These are phyloP conservation scores for Sungouiella blattae DNA, from an alignment of 805 yeast species.

Conservation along the genomic window DNA sequence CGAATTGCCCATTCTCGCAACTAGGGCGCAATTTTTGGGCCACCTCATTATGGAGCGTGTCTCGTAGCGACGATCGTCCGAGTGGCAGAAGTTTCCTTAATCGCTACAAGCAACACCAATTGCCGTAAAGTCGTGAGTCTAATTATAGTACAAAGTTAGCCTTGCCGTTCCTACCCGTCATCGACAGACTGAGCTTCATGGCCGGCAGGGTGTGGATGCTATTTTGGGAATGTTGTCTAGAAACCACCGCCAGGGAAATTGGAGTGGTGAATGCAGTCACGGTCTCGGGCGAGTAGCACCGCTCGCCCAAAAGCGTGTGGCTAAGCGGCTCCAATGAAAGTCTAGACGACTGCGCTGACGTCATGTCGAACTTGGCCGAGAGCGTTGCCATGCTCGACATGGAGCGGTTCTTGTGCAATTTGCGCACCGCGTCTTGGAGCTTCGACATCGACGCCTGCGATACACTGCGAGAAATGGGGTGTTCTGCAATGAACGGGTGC, in stretches of 20 bases:
- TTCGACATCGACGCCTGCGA: conserved; percentile 11
- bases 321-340: conserved; percentile 7
- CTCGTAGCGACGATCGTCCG: too few species aligned
- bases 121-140: too few species aligned
- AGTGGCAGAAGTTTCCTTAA: too few species aligned
- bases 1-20: too few species aligned
- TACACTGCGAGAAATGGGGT: conserved; percentile 5
- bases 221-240: conserved; percentile 13
- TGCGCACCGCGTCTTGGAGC: conserved; percentile 14
- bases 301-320: conserved; percentile 12
- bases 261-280: conserved; percentile 17
- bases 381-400: background rate
- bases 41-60: too few species aligned
- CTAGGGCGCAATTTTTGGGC: too few species aligned
- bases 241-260: conserved; percentile 10
- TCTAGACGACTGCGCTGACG: conserved; percentile 1
- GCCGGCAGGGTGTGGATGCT: conserved; percentile 5
- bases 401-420: conserved; percentile 6
- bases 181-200: conserved; percentile 1
- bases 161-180: conserved; percentile 1
- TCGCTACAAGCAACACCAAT: too few species aligned
- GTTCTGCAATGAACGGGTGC: conserved; percentile 38
- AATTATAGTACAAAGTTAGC: conserved; percentile 6
- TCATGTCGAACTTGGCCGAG: background rate
- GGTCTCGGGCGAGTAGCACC: conserved; percentile 16